Evolutionary conservation across 208 protist species (phyloP), one percentile per base, ranked within the genome.

Genomic region (Novymonas esmeraldas): DNA sequence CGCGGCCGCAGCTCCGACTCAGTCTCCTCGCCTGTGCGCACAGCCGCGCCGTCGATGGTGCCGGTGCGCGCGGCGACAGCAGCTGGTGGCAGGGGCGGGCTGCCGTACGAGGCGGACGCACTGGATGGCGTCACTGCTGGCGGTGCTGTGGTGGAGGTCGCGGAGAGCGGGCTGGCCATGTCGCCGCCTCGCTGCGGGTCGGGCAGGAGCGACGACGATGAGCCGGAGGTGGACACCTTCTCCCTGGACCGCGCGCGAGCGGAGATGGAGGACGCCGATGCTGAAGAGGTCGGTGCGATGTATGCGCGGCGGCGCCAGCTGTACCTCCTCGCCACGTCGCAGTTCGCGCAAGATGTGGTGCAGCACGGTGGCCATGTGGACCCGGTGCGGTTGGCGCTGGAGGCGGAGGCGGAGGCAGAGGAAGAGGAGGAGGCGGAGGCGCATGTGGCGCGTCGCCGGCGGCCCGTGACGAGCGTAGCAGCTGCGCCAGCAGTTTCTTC

Each of bases 221-320:
- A 49, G 28, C 54, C 65, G 22, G 64, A 84, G 65, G 66, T 84
- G 39, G 78, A 84, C 63, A 70, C 63, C n/a, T 73, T 64, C 18
- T 62, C 46, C 33, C 50, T 84, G 48, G 54, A 75, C 41, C 61
- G 72, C 3, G 57, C 76, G 1, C 64, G 73, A 50, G 55, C 65
- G 5, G 51, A 54, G 31, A 59, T 64, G 49, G 78, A 84, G 49
- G 69, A 73, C 22, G 78, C 78, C 13, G 78, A 84, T 39, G 62
- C 67, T 9, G 69, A 79, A 24, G 69, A 44, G 3, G 20, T 70
- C 18, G 38, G 59, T 28, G 62, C 50, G 44, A 34, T 76, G 56
- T 31, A 65, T 18, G 59, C 61, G 0, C 65, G 58, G 11, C 71
- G 64, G 51, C 65, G 57, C 52, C 77, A 42, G 0, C 71, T 58